Evolutionary conservation across 768 basidiomycete genomes (phyloP), one percentile per base, ranked within the genome.

Genomic region (Tylopilus cervinicoccineus): DNA sequence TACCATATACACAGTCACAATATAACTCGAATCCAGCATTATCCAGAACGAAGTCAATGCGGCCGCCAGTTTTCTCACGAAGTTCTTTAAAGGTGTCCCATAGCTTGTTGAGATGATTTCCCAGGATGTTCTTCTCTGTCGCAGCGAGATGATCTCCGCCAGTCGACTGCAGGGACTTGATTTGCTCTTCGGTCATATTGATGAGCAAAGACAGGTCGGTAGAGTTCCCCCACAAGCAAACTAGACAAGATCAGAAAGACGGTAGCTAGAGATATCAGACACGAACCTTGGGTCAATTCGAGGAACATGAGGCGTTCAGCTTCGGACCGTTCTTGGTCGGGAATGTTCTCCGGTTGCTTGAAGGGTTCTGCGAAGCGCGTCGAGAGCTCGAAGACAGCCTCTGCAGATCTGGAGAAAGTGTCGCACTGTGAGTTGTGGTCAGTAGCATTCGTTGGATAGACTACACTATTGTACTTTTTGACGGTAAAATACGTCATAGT

Each of bases 131-230:
- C 72, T 94, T 93, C 70, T 95, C 93, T 2, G 94, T 93, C 2
- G 92, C 90, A 3, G 93, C 93, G 38, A 97, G 83, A 52, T 91
- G 83, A 38, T 93, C 94, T n/a, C 93, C 92, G 11, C 93, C 94
- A 16, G 93, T 95, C 13, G 93, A 93, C 64, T 97, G 94, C n/a
- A 96, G 76, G 38, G 86, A 80, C 66, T 93, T 93, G 71, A 97
- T 96, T 66, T 96, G 93, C 26, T 96, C 93, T 69, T 97, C 94
- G 7, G 88, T 88, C 93, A 96, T 95, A 70, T 97, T 91, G 68
- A 96, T 97, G 50, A 96, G 76, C 31, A 97, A 77, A 3, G 93
- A 95, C 42, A 96, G 75, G 68, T 96, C 94, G 42, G 94, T 97
- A 9, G 93, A 93, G 70, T 97, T 96, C 14, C 94, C 94, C 93